phyloP scores from a whole-genome alignment of 495 filamentous ascomycete species.

The Poronia punctata region DNA sequence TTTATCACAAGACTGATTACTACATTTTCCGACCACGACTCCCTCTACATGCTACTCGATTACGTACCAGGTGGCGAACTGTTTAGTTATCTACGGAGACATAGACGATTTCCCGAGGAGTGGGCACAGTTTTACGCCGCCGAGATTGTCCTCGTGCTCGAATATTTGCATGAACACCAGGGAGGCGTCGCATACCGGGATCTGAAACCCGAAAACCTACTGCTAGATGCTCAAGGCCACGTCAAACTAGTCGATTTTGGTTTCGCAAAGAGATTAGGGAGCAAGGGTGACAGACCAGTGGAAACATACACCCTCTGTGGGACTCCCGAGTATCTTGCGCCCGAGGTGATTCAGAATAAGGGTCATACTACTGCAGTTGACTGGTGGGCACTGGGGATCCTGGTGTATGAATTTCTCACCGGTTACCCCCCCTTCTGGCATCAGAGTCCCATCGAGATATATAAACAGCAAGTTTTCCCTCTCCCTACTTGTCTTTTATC shows the following conservation, averaged over 20 bases:
- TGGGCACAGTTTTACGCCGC: slow-evolving; percentile 90
- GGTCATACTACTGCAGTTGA: slow-evolving; percentile 96
- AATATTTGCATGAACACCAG: slow-evolving; percentile 81
- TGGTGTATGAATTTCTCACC: slow-evolving; percentile 93
- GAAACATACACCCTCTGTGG: slow-evolving; percentile 97
- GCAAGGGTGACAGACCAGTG: slow-evolving; percentile 42
- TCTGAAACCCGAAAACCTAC: slow-evolving; percentile 92
- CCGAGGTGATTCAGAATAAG: slow-evolving; percentile 92
- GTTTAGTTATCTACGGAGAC: slow-evolving; percentile 84
- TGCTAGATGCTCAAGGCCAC: slow-evolving; percentile 87
- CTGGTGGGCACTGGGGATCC: slow-evolving; percentile 96
- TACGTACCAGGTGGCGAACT: slow-evolving; percentile 93
- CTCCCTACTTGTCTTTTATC: slow-evolving; percentile 4
- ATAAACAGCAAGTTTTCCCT: slow-evolving; percentile 67
- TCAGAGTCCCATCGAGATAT: slow-evolving; percentile 91
- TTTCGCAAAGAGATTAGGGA: slow-evolving; percentile 78
- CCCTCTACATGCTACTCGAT: slow-evolving; percentile 89
- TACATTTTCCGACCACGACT: slow-evolving; percentile 84
- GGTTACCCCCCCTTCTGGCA: slow-evolving; percentile 98
- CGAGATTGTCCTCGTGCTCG: slow-evolving; percentile 87
- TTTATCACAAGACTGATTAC: slow-evolving; percentile 91
- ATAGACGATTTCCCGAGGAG: slow-evolving; percentile 76
- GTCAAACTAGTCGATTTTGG: slow-evolving; percentile 98
- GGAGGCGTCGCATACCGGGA: slow-evolving; percentile 88
- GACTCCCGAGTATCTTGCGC: slow-evolving; percentile 93